Conservation (phyloP, 2,329 filamentous ascomycete species). For the Pleoardoris graminearum region DNA sequence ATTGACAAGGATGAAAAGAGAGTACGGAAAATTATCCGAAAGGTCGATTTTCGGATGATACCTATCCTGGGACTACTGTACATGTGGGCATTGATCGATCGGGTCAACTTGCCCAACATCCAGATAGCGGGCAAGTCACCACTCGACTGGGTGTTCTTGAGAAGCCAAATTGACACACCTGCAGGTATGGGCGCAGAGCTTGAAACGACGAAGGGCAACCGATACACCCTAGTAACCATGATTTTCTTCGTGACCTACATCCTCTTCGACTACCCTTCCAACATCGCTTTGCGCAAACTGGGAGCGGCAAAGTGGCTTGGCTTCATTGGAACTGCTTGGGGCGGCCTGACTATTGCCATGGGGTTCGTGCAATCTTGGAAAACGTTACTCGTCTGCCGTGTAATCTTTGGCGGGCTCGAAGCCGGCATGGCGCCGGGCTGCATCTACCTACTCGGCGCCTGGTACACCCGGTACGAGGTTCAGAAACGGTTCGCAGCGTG, state of each 20-base stretch:
- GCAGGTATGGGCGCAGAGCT: slow-evolving; percentile 14
- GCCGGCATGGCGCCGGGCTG: slow-evolving; percentile 17
- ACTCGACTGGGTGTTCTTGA: background rate
- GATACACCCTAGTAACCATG: slow-evolving; percentile 17
- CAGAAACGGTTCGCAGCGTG: slow-evolving; percentile 54
- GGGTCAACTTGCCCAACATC: slow-evolving; percentile 15
- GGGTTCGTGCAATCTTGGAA: slow-evolving; percentile 9
- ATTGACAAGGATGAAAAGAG: slow-evolving; percentile 16
- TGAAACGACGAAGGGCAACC: slow-evolving; percentile 14
- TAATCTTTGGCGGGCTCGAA: slow-evolving; percentile 24
- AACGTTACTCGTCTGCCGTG: slow-evolving; percentile 14
- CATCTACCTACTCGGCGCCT: slow-evolving; percentile 18
- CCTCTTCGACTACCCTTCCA: slow-evolving; percentile 16
- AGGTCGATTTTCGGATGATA: slow-evolving; percentile 17
- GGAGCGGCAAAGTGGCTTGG: slow-evolving; percentile 11
- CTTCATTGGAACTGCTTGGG: slow-evolving; percentile 7
- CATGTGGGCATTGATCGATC: slow-evolving; percentile 19
- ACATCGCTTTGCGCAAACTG: slow-evolving; percentile 1
- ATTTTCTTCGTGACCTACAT: slow-evolving; percentile 19
- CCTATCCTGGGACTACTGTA: slow-evolving; percentile 17
- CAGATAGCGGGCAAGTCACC: background rate
- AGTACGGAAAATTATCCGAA: slow-evolving; percentile 15
- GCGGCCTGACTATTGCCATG: slow-evolving; percentile 7
- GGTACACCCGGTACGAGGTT: slow-evolving; percentile 57
- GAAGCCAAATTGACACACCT: background rate